Percentiles rank a stretch among this genome's conserved stretches.
Conservation (phyloP, 257 asterid species). For the Solanum bukasovii region DNA sequence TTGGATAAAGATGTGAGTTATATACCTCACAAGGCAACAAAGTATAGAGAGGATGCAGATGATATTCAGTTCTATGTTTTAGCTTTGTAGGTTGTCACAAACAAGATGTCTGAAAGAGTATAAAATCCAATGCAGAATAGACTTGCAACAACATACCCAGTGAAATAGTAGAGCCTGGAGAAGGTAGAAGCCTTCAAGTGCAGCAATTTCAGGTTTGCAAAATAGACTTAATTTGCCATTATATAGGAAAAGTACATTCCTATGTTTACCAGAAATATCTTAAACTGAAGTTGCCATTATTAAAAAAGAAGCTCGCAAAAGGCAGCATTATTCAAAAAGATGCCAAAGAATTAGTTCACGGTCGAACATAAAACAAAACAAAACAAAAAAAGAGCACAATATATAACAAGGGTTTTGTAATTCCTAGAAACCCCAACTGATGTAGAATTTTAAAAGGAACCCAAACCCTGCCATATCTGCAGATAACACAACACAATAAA, state of each 20-base stretch:
- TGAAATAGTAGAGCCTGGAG: neutral
- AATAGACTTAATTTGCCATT: neutral
- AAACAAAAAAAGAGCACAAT: neutral
- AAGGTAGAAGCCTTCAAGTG: neutral
- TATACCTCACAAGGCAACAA: neutral
- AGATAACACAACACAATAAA: conserved; percentile 9
- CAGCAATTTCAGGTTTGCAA: neutral
- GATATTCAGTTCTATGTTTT: neutral
- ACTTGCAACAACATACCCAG: neutral
- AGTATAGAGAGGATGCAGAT: neutral
- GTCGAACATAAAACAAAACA: neutral
- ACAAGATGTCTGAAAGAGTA: neutral
- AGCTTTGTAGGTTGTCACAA: neutral
- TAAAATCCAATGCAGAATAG: neutral
- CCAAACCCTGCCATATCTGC: neutral
- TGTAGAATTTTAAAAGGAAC: conserved; percentile 2
- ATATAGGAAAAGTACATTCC: neutral
- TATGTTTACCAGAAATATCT: neutral
- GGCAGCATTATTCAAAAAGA: neutral
- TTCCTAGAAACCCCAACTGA: conserved; percentile 7
- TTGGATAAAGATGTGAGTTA: neutral
- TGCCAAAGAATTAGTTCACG: neutral
- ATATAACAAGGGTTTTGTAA: neutral
- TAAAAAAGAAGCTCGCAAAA: neutral
- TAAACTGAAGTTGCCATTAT: neutral